Conservation (phyloP, 1,139 yeast genomes). For the Entelexis sorbosivorans region DNA sequence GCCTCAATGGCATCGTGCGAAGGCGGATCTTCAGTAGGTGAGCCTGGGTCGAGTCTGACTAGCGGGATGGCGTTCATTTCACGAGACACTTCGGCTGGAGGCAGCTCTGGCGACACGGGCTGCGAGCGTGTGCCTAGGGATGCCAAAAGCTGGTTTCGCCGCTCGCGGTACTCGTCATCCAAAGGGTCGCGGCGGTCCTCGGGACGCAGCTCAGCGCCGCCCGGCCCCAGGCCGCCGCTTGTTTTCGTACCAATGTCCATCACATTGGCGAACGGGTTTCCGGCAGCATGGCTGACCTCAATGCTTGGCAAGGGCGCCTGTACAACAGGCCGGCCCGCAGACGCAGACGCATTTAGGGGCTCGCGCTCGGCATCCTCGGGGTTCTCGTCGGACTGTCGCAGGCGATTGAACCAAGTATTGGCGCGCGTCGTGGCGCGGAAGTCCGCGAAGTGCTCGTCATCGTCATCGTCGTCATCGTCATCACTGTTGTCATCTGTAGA, state of each 20-base stretch:
- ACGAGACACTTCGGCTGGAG: conserved; percentile 4
- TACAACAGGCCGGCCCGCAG: neutral
- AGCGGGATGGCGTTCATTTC: conserved; percentile 20
- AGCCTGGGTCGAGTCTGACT: neutral
- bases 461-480: conserved; percentile 11
- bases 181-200: conserved; percentile 17
- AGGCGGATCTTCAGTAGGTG: neutral
- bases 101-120: conserved; percentile 14
- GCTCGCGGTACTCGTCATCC: conserved; percentile 21
- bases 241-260: conserved; percentile 19
- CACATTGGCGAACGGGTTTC: conserved; percentile 15
- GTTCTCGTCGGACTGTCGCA: conserved; percentile 13
- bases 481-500: conserved; percentile 7
- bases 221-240: conserved; percentile 22
- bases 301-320: conserved; percentile 4
- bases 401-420: conserved; percentile 23
- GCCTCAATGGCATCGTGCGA: conserved; percentile 3
- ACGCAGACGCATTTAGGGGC: neutral
- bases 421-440: conserved; percentile 23
- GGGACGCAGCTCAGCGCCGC: conserved; percentile 12
- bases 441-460: conserved; percentile 13
- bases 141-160: conserved; percentile 19
- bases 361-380: conserved; percentile 4
- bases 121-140: conserved; percentile 13
- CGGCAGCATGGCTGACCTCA: conserved; percentile 10